These are phyloP conservation scores for Cadophora sp. DNA, from an alignment of 2,329 filamentous ascomycete genomes.

Conservation along the genomic window DNA sequence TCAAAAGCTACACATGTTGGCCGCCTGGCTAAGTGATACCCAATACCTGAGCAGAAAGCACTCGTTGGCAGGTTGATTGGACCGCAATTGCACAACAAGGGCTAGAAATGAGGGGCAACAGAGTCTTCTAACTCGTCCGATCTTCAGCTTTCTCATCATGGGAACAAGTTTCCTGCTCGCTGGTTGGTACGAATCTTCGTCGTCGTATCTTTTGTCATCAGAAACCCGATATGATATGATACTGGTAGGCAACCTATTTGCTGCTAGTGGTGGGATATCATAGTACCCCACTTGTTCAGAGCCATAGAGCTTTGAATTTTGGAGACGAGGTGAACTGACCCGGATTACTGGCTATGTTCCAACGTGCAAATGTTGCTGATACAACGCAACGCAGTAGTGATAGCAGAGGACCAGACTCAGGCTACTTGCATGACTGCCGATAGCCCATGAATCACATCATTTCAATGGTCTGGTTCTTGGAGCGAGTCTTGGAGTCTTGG, in stretches of 20 bases:
- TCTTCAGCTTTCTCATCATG: not conserved
- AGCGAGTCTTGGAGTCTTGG: too few species aligned
- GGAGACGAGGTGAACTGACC: slow-evolving; percentile 11
- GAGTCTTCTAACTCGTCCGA: not conserved
- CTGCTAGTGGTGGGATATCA: not conserved
- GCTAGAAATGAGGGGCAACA: not conserved
- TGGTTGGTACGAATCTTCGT: not conserved
- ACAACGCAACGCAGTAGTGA: not conserved
- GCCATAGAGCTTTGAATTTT: not conserved
- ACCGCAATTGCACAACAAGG: not conserved
- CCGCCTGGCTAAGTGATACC: not conserved
- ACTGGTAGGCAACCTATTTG: not conserved
- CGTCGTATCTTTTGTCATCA: not conserved
- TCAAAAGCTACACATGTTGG: not conserved
- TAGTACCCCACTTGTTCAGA: slow-evolving; percentile 7
- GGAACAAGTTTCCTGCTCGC: not conserved
- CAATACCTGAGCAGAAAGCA: not conserved
- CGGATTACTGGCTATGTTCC: not conserved
- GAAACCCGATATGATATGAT: not conserved
- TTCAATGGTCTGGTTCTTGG: not conserved
- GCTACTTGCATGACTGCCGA: not conserved
- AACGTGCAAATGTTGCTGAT: not conserved
- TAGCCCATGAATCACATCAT: not conserved
- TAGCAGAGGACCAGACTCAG: not conserved
- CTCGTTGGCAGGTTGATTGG: not conserved